phyloP scores from a whole-genome alignment of 495 filamentous ascomycete species.

The Hypoxylon rickii region DNA sequence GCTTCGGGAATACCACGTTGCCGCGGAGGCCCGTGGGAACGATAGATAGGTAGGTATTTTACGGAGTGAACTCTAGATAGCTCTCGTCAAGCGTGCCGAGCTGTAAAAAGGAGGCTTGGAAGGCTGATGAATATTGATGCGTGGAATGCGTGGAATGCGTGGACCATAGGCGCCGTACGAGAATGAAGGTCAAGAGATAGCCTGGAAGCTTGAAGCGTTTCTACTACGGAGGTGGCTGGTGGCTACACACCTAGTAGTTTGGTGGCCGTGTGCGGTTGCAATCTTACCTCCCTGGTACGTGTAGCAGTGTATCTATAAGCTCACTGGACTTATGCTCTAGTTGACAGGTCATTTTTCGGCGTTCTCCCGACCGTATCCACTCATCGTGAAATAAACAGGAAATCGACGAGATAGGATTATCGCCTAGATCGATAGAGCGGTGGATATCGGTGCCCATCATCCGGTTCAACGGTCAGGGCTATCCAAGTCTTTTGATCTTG shows the following conservation, averaged over 20 bases:
- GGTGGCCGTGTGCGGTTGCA: too few species aligned
- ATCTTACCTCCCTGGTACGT: too few species aligned
- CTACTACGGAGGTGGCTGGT: too few species aligned
- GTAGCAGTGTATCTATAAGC: too few species aligned
- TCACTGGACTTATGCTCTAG: background rate
- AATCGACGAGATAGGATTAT: background rate
- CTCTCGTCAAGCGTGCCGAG: background rate
- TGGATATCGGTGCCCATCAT: background rate
- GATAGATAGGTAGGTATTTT: background rate
- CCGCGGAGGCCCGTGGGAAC: too few species aligned
- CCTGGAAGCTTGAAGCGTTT: too few species aligned
- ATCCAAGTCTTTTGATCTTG: background rate
- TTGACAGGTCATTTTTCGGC: background rate
- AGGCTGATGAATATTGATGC: slow-evolving; percentile 7
- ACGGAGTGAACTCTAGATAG: background rate
- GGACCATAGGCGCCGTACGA: background rate
- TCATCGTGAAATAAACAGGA: background rate
- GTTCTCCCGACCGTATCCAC: too few species aligned
- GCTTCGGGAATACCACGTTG: too few species aligned
- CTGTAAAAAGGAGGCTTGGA: slow-evolving; percentile 7
- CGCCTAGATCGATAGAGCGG: background rate
- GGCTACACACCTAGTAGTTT: too few species aligned
- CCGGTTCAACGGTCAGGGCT: background rate
- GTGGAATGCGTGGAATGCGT: too few species aligned
- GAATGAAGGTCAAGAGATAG: too few species aligned